Conservation (phyloP, 805 yeast species). For the Schizosaccharomyces osmophilus region DNA sequence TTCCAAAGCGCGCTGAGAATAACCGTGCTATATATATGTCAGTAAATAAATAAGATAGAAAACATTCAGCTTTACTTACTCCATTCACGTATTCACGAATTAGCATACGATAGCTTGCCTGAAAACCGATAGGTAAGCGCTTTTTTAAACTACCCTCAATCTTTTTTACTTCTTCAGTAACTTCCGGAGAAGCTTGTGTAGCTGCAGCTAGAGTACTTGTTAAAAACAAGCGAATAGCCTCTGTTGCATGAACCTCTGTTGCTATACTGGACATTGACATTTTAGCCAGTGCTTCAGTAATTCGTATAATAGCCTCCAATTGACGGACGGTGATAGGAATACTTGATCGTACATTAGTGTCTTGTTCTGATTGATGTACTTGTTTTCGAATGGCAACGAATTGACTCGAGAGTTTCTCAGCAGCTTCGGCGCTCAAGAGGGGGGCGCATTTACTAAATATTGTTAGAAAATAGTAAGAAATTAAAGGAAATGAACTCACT, state of each 20-base stretch:
- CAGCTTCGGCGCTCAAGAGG: slow-evolving; percentile 62
- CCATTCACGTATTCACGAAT: slow-evolving; percentile 40
- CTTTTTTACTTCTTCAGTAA: slow-evolving; percentile 43
- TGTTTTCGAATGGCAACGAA: slow-evolving; percentile 74
- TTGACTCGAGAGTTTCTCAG: slow-evolving; percentile 73
- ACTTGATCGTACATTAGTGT: slow-evolving; percentile 69
- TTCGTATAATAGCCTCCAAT: slow-evolving; percentile 88
- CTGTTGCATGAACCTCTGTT: slow-evolving; percentile 72
- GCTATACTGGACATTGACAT: slow-evolving; percentile 63
- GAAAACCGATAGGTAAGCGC: slow-evolving; percentile 89
- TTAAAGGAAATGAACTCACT: slow-evolving; percentile 9
- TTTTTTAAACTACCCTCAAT: slow-evolving; percentile 71
- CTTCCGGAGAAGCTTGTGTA: slow-evolving; percentile 26
- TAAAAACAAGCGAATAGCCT: slow-evolving; percentile 76
- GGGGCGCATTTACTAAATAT: slow-evolving; percentile 53
- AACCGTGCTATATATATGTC: slow-evolving; percentile 14
- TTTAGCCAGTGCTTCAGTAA: slow-evolving; percentile 82
- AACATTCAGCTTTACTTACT: background rate
- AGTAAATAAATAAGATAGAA: background rate
- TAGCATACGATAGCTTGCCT: slow-evolving; percentile 65
- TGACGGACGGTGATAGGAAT: slow-evolving; percentile 96
- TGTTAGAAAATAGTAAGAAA: background rate
- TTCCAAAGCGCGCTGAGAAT: slow-evolving; percentile 49
- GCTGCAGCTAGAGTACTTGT: slow-evolving; percentile 97
- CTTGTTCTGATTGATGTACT: slow-evolving; percentile 56